Evolutionary conservation across 305 asterid species (phyloP), one percentile per base, ranked within the genome.

Genomic region (Ilex paraguariensis): DNA sequence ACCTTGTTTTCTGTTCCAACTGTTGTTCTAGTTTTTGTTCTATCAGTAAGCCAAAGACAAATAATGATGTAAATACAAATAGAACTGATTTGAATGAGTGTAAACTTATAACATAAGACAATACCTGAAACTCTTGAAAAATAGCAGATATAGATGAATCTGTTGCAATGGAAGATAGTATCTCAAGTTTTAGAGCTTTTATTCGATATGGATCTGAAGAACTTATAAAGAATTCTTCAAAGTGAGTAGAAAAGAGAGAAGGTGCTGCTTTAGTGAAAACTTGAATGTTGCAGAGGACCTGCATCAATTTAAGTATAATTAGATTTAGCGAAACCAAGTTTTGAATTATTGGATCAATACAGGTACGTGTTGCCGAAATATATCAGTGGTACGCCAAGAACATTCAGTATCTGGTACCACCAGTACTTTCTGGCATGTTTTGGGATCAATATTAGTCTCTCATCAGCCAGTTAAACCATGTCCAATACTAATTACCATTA

Each of bases 261-360:
- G 96, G 95, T 87, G 87, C 76, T 69, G 87, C 95, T 82, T 86
- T 93, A 46, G 91, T 86, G 62, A 93, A 90, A 68, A 87, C 96
- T 82, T 87, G 97, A 73, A 93, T 84, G 78, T 93, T 87, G 87
- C 95, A 86, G 62, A 93, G 95, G 64, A 90, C 88, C 99, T 93
- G 85, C 77, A 79, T 45, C 17, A 76, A 36, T 36, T 4, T 59
- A 33, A 71, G 69, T 66, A 64, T 36, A 66, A 44, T 53, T 52
- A 32, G 31, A 62, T 44, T 64, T 59, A 67, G 65, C 63, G 61
- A 70, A 55, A 46, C 60, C 56, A 32, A 63, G 60, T 36, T 36
- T 36, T 36, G 1, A 36, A 36, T 36, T 36, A 36, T 8, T 5
- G 42, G 7, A 36, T 5, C 42, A 36, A 8, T 36, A 36, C 42